Conservation (phyloP, 2,329 filamentous ascomycete genomes). For the Colletotrichum sp. region DNA sequence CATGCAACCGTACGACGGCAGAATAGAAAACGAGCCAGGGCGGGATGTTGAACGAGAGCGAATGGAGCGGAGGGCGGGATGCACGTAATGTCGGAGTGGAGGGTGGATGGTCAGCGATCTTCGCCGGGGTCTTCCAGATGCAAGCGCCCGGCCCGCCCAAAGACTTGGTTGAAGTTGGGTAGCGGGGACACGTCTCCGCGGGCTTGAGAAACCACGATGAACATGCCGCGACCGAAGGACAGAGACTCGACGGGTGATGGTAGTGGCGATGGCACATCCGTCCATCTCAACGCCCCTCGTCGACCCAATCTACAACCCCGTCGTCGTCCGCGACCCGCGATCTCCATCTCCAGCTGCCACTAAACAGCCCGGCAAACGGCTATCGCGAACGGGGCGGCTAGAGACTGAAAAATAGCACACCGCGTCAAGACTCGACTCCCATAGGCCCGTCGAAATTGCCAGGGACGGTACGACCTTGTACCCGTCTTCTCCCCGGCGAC, state of each 20-base stretch:
- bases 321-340: background rate
- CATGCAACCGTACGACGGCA: conserved; percentile 8
- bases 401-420: conserved; percentile 13
- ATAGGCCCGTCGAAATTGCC: background rate
- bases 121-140: conserved; percentile 11
- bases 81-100: conserved; percentile 9
- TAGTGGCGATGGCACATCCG: background rate
- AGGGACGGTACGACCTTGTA: background rate
- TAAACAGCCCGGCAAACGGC: background rate
- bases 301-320: background rate
- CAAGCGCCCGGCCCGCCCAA: conserved; percentile 19
- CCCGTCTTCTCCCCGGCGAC: conserved; percentile 5
- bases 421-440: background rate
- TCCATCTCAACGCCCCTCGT: background rate
- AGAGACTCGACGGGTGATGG: background rate
- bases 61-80: conserved; percentile 10
- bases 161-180: background rate
- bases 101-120: conserved; percentile 9
- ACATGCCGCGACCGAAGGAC: background rate
- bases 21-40: background rate
- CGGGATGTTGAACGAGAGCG: background rate
- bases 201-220: background rate
- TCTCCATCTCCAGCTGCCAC: background rate
- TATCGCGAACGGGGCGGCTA: background rate
- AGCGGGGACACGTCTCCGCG: background rate